A percentile compares a stretch with the other conserved stretches of the same genome.
Evolutionary conservation across 306 rosid species (phyloP).

Genomic region (Herpetospermum pedunculosum): DNA sequence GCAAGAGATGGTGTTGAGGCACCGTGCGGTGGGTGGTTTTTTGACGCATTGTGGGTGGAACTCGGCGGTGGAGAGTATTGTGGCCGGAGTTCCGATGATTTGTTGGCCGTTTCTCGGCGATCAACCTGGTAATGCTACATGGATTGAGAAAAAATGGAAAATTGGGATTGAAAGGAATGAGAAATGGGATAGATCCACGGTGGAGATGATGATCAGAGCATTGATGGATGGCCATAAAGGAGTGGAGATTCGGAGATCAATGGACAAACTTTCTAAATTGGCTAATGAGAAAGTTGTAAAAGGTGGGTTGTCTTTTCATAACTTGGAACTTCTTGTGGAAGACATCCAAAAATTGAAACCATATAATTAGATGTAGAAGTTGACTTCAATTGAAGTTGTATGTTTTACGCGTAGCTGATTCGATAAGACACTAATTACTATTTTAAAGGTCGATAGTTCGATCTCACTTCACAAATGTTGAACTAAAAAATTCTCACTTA

Average conservation of each 20-base stretch:
- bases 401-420: too few relatives aligned
- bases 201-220: constrained; percentile 14
- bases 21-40: constrained; percentile 34
- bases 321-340: background rate
- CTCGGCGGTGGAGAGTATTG: constrained; percentile 17
- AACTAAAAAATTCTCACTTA: too few relatives aligned
- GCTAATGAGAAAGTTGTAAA: constrained; percentile 2
- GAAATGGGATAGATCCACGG: constrained; percentile 4
- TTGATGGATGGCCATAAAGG: constrained; percentile 10
- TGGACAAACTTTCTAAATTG: constrained; percentile 7
- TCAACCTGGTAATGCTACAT: constrained; percentile 13
- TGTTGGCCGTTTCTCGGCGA: constrained; percentile 17
- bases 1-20: constrained; percentile 34
- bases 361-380: too few relatives aligned
- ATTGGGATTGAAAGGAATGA: constrained; percentile 24
- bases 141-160: constrained; percentile 19
- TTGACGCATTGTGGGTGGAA: constrained; percentile 34
- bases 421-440: too few relatives aligned
- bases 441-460: too few relatives aligned
- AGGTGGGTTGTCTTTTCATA: constrained; percentile 16
- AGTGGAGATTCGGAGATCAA: constrained; percentile 12
- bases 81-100: constrained; percentile 12
- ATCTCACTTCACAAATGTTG: too few relatives aligned
- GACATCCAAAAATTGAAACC: background rate
- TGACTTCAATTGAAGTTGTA: too few relatives aligned